Percentiles rank a stretch among this genome's conserved stretches.
Evolutionary conservation across 805 yeast species (phyloP).

Genomic region (Cyberlindnera saturnus): DNA sequence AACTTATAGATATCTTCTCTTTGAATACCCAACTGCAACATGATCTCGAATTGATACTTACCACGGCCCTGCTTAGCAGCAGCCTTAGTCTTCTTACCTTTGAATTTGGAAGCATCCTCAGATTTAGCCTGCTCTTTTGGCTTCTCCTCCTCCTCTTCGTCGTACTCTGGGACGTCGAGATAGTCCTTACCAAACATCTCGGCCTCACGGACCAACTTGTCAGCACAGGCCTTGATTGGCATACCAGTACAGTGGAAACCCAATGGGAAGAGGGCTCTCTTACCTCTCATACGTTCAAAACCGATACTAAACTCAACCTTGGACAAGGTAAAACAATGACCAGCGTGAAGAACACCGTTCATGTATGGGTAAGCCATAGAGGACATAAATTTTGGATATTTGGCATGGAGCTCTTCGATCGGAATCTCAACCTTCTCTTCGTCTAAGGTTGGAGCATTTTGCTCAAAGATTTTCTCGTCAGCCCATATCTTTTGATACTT

Average conservation of each 20-base stretch:
- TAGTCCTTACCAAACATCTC: constrained; percentile 86
- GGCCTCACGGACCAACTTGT: constrained; percentile 86
- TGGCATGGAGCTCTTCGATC: constrained; percentile 65
- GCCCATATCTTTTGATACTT: constrained; percentile 85
- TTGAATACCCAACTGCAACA: constrained; percentile 89
- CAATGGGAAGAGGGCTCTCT: constrained; percentile 85
- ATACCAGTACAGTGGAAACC: constrained; percentile 99
- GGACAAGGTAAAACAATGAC: constrained; percentile 92
- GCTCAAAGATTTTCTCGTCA: constrained; percentile 78
- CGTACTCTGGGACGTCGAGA: constrained; percentile 57
- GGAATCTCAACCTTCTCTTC: constrained; percentile 52
- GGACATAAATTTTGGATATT: constrained; percentile 81
- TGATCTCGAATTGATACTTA: constrained; percentile 92
- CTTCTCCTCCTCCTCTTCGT: constrained; percentile 42
- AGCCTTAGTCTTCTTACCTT: constrained; percentile 89
- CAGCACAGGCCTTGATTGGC: constrained; percentile 96
- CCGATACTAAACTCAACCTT: constrained; percentile 91
- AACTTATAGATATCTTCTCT: constrained; percentile 79
- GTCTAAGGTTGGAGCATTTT: constrained; percentile 76
- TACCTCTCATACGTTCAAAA: constrained; percentile 91
- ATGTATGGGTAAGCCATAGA: constrained; percentile 95
- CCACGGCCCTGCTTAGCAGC: constrained; percentile 91
- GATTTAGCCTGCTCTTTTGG: constrained; percentile 28
- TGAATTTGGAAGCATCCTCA: constrained; percentile 80
- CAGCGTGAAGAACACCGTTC: constrained; percentile 98